These are phyloP conservation scores for Pugionium dolabratum DNA, from an alignment of 345 rosid genomes.

Conservation along the genomic window DNA sequence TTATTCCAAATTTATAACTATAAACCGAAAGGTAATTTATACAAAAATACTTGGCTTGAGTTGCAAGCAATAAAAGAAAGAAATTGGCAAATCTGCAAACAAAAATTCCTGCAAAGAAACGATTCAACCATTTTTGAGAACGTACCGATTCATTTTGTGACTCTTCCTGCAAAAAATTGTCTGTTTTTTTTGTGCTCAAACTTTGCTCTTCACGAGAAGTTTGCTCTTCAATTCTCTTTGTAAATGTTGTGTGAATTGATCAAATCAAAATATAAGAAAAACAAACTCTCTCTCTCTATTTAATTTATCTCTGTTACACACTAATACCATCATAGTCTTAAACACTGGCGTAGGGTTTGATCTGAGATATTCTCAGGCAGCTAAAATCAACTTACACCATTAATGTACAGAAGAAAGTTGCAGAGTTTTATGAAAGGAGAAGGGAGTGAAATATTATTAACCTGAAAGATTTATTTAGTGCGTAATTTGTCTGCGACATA, in stretches of 20 bases:
- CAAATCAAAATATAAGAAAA: slow-evolving; percentile 14
- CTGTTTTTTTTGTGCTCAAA: no score
- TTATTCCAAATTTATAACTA: no score
- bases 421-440: slow-evolving; percentile 17
- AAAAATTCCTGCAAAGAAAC: no score
- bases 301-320: slow-evolving; percentile 25
- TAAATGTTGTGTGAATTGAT: slow-evolving; percentile 10
- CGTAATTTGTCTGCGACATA: slow-evolving; percentile 43
- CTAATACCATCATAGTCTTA: slow-evolving; percentile 19
- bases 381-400: slow-evolving; percentile 23
- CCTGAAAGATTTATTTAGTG: slow-evolving; percentile 24
- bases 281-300: slow-evolving; percentile 15
- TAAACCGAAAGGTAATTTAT: no score
- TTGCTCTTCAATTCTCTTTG: no score
- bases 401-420: slow-evolving; percentile 35
- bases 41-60: no score
- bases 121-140: no score
- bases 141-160: no score
- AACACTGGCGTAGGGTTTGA: slow-evolving; percentile 17
- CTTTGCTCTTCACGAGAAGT: no score
- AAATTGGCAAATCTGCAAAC: no score
- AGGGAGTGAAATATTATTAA: slow-evolving; percentile 4
- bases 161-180: no score
- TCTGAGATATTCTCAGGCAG: slow-evolving; percentile 26
- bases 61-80: no score